These are phyloP conservation scores for Pyrenula massariospora DNA, from an alignment of 495 filamentous ascomycete species.

Conservation along the genomic window DNA sequence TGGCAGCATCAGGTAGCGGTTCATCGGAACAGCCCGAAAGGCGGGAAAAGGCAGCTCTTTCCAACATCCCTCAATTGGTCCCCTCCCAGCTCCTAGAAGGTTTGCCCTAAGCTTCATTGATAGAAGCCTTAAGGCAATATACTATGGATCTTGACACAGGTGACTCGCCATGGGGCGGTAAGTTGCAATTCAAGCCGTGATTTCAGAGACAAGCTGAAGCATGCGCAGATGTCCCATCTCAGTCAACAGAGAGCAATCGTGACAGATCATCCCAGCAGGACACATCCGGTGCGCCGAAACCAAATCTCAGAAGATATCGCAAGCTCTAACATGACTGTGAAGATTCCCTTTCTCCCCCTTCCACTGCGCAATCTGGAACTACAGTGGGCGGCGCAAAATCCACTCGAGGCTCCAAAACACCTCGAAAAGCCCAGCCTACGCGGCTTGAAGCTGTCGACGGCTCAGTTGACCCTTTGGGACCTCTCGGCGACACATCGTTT, in stretches of 20 bases:
- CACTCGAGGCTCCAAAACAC: constrained; percentile 41
- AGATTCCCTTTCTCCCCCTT: constrained; percentile 13
- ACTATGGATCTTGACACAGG: constrained; percentile 54
- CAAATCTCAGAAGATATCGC: constrained; percentile 18
- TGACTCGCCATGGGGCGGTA: constrained; percentile 65
- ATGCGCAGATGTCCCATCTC: constrained; percentile 44
- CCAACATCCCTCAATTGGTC: too few relatives aligned
- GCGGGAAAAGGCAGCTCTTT: too few relatives aligned
- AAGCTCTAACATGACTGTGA: constrained; percentile 5
- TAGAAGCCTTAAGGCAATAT: too few relatives aligned
- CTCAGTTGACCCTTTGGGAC: constrained; percentile 84
- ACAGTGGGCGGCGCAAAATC: constrained; percentile 16
- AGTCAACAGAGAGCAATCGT: constrained; percentile 26
- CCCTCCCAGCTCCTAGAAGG: too few relatives aligned
- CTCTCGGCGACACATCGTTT: constrained; percentile 51
- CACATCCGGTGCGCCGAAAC: constrained; percentile 11
- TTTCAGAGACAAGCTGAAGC: constrained; percentile 12
- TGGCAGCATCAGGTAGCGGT: too few relatives aligned
- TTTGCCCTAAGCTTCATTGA: too few relatives aligned
- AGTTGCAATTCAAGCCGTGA: constrained; percentile 24
- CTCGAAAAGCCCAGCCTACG: constrained; percentile 70
- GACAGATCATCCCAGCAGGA: constrained; percentile 4
- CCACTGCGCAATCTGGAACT: constrained; percentile 18
- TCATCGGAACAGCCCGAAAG: too few relatives aligned
- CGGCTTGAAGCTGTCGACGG: constrained; percentile 82